Base-by-base conservation (phyloP, 1,284 basidiomycete genomes). In the Amylostereum chailletii region DNA sequence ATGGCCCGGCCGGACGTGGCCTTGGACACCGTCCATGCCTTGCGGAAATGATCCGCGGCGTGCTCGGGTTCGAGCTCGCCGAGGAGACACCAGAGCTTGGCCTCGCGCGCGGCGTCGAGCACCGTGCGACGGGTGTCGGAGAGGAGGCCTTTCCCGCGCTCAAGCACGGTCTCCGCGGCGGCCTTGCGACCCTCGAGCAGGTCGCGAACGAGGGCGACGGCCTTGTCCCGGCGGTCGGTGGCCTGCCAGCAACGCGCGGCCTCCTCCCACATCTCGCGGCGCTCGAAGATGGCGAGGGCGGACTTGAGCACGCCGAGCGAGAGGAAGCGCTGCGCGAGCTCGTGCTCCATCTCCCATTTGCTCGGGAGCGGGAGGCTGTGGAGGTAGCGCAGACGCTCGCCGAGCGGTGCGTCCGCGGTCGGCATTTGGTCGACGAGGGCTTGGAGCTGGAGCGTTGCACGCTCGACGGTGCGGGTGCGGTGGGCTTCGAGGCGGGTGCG, bases 191-290 rank as follows among this genome's bases (percentile, higher is more conserved):
- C 94, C 54, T 85, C 84, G 30, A 97, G 70, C 8, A 97, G 70
- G 62, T 94, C 91, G 30, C 77, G 76, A 29, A 96, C 90, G 60
- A 96, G 80, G 1, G 71, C 64, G 53, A 91, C 75, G 1, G 84
- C 94, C 60, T 81, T 82, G 50, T 88, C 87, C 8, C 77, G 78
- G 51, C 79, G 72, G 56, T 94, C 94, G 67, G 94, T 76, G 30
- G 81, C 72, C 54, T 85, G 81, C 71, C 86, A 87, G 64, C 94
- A 96, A 53, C 78, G 75, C 30, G 92, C 90, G 5, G 88, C 93
- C 55, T 96, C 90, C 68, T 95, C 94, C 93, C 93, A 97, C 91
- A 96, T 93, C 69, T 97, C 92, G 51, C 95, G 71, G 42, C 89
- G 77, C 65, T 91, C 87, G 63, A 93, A 97, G 51, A 96, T 93